These are phyloP conservation scores for Ogataea trehalophila DNA, from an alignment of 805 yeast species.

Conservation along the genomic window DNA sequence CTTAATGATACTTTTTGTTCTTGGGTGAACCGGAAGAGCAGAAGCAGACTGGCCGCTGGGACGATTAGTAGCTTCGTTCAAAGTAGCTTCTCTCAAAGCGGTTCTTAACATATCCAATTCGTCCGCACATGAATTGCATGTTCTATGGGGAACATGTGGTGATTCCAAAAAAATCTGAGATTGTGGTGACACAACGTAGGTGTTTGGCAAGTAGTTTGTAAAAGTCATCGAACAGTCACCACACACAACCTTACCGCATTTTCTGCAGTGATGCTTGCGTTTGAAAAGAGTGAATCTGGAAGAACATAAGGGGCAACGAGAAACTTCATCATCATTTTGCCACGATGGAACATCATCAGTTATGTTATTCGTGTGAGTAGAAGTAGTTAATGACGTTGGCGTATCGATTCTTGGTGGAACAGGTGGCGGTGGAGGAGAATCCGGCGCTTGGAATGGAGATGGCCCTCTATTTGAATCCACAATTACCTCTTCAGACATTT, in stretches of 20 bases:
- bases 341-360: conserved; percentile 43
- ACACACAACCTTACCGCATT: conserved; percentile 78
- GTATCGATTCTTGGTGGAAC: background rate
- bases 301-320: conserved; percentile 52
- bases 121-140: conserved; percentile 69
- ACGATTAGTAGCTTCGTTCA: background rate
- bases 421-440: background rate
- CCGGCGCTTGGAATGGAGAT: too few species aligned
- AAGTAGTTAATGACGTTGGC: background rate
- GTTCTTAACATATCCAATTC: conserved; percentile 49
- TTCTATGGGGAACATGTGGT: conserved; percentile 57
- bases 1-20: conserved; percentile 10
- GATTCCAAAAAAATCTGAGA: conserved; percentile 42
- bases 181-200: conserved; percentile 54
- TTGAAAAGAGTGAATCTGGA: conserved; percentile 51
- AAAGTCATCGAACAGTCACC: conserved; percentile 55
- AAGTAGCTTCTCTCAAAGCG: conserved; percentile 31
- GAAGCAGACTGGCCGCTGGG: background rate
- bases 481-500: too few species aligned
- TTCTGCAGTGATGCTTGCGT: conserved; percentile 80
- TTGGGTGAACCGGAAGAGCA: background rate
- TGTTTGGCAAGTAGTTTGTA: conserved; percentile 52
- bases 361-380: background rate
- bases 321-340: conserved; percentile 63
- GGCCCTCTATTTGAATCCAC: too few species aligned